These are phyloP conservation scores for Raphanus hybrid DNA, from an alignment of 441 rosid genomes.

Conservation along the genomic window DNA sequence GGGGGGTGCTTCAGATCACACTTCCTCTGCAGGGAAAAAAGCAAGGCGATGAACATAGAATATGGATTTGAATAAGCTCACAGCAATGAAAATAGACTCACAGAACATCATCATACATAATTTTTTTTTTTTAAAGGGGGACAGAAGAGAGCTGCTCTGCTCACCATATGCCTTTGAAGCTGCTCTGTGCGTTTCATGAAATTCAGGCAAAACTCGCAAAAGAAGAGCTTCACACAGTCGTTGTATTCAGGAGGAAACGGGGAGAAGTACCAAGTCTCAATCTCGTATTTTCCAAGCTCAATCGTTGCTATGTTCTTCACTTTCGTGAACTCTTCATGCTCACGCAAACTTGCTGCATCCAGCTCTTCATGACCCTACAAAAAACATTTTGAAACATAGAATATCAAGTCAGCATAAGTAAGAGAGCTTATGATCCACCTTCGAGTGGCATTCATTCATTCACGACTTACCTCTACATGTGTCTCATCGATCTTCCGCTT, in stretches of 20 bases:
- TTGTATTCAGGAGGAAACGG: constrained; percentile 99
- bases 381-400: constrained; percentile 14
- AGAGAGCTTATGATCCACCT: neutral
- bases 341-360: constrained; percentile 99
- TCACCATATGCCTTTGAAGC: constrained; percentile 99
- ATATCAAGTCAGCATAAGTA: neutral
- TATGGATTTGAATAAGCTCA: neutral
- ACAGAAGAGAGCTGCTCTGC: constrained; percentile 55
- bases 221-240: constrained; percentile 91
- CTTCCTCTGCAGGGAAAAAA: constrained; percentile 59
- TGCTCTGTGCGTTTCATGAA: constrained; percentile 99
- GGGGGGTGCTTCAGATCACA: constrained; percentile 98
- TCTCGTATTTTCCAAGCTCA: constrained; percentile 98
- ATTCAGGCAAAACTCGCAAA: constrained; percentile 99
- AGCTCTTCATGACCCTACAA: constrained; percentile 96
- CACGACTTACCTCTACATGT: constrained; percentile 74
- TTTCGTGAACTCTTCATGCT: constrained; percentile 98
- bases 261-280: constrained; percentile 99
- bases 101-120: constrained; percentile 46
- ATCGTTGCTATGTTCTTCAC: constrained; percentile 98
- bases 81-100: neutral
- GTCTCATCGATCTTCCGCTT: constrained; percentile 99
- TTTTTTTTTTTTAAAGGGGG: constrained; percentile 45
- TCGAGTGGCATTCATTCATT: neutral
- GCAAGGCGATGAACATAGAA: neutral